Evolutionary conservation across 2,329 filamentous ascomycete species (phyloP).

Genomic region (Apiospora aurea): DNA sequence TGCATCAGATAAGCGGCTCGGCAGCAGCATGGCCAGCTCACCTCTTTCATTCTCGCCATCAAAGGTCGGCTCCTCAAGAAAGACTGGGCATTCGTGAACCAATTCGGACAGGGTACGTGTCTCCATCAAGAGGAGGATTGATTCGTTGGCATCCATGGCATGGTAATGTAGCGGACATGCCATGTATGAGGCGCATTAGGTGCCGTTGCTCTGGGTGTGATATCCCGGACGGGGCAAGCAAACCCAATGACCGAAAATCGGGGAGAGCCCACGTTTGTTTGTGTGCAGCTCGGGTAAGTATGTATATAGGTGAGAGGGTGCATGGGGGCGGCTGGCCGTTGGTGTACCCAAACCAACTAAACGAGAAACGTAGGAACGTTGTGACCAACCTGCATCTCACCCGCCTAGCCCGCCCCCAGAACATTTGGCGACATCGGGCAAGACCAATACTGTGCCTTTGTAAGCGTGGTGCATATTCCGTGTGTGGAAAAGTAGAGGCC

Average conservation of each 20-base stretch:
- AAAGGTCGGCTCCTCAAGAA: neutral
- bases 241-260: neutral
- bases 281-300: neutral
- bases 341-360: neutral
- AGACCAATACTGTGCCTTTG: slow-evolving; percentile 6
- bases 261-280: neutral
- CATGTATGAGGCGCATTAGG: slow-evolving; percentile 18
- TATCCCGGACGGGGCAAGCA: neutral
- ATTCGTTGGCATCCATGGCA: neutral
- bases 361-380: neutral
- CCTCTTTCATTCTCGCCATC: neutral
- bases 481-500: neutral
- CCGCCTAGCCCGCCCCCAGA: neutral
- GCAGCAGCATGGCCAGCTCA: neutral
- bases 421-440: neutral
- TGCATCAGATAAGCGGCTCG: slow-evolving; percentile 11
- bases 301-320: neutral
- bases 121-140: neutral
- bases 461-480: neutral
- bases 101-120: slow-evolving; percentile 2
- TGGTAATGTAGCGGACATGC: neutral
- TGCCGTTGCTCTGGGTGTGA: slow-evolving; percentile 9
- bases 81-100: slow-evolving; percentile 10
- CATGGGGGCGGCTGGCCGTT: neutral
- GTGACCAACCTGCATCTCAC: slow-evolving; percentile 4